Base-by-base conservation (phyloP, 306 rosid genomes). In the Pyrus pyrifolia region DNA sequence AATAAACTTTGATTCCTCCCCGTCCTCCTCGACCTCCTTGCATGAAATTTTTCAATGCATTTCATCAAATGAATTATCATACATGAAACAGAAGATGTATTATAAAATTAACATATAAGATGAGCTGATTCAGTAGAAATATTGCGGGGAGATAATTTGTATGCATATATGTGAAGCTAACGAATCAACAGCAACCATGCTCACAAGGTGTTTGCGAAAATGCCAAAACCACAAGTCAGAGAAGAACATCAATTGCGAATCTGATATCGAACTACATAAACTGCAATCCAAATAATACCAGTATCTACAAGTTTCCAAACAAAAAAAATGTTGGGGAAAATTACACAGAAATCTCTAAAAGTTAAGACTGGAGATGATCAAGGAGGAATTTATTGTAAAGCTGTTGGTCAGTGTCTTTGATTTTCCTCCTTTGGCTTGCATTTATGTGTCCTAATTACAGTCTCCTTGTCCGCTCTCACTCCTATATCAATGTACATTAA, bases 391-490 rank as follows among this genome's bases (percentile, higher is more conserved):
- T 33, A 5, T 33, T 33, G 38, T 33, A 33, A 33, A 33, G 38
- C 7, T 33, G 38, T 55, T 85, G 81, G 83, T 95, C 92, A 76
- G 91, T 88, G 53, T 91, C 91, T 82, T 53, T 83, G 49, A 92
- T 92, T 68, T 80, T 78, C 81, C 83, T 88, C 84, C 93, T 88
- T 67, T 92, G 97, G 67, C 78, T 84, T 61, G 89, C 87, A 82
- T 88, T 91, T 74, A 97, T 91, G 73, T 85, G 90, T 80, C 93
- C 99, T 63, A 33, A 92, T 91, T 29, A 89, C 4, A 11, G 57
- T 87, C 59, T 84, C 76, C 90, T 90, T 91, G 72, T 88, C 83
- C 42, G 93, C 87, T 70, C 95, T 91, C 51, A 76, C 68, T 70
- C 99, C 97, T 95, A 78, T 12, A 58, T 8, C 67, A 81, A 80